Evolutionary conservation across 1,139 yeast genomes (phyloP).

Genomic region (Debaryomyces sp.): DNA sequence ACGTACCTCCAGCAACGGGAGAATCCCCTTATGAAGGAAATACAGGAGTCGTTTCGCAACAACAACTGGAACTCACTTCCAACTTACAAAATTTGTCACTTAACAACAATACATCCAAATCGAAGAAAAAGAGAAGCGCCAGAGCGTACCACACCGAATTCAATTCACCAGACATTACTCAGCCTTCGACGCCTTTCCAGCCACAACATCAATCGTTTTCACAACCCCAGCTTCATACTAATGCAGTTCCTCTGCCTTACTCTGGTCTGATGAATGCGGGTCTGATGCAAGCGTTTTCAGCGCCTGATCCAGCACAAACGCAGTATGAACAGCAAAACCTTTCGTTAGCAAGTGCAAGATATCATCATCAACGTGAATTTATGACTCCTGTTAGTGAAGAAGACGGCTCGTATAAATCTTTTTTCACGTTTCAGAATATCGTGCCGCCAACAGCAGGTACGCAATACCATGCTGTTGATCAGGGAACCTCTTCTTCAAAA

Average conservation of each 20-base stretch:
- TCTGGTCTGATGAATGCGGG: constrained; percentile 3
- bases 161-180: constrained; percentile 15
- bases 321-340: constrained; percentile 23
- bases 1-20: constrained; percentile 1
- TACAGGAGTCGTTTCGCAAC: background rate
- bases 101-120: constrained; percentile 9
- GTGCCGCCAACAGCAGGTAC: constrained; percentile 84
- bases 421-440: constrained; percentile 72
- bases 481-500: constrained; percentile 83
- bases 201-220: constrained; percentile 9
- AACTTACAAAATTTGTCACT: constrained; percentile 11
- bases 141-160: constrained; percentile 48
- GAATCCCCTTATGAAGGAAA: background rate
- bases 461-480: constrained; percentile 71
- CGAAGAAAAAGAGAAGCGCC: constrained; percentile 44
- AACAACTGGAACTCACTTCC: background rate
- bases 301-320: background rate
- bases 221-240: constrained; percentile 8
- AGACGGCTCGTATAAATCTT: constrained; percentile 37
- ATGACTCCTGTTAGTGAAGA: constrained; percentile 31
- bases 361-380: constrained; percentile 52
- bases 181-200: constrained; percentile 4
- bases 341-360: constrained; percentile 59
- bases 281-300: background rate
- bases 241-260: constrained; percentile 9